Evolutionary conservation across 257 asterid genomes (phyloP).

Genomic region (Solanum paucissectum): DNA sequence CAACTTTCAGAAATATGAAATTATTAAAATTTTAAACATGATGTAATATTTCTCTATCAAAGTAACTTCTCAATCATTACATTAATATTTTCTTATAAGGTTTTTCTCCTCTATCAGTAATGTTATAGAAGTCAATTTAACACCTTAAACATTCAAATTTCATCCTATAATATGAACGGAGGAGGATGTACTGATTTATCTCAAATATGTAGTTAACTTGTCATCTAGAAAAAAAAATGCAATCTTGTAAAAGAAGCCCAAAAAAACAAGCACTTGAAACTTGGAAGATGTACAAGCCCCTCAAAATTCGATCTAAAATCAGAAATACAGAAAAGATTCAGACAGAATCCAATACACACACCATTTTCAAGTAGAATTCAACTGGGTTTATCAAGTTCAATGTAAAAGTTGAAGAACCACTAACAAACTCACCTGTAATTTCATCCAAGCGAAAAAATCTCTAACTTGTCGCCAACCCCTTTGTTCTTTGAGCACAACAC

Average conservation of each 20-base stretch:
- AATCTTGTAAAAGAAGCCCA: not conserved
- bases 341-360: not conserved
- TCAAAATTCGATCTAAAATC: not conserved
- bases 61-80: not conserved
- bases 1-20: not conserved
- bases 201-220: not conserved
- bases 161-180: not conserved
- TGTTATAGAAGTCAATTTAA: not conserved
- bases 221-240: not conserved
- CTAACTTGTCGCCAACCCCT: conserved; percentile 88
- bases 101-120: not conserved
- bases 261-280: not conserved
- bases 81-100: not conserved
- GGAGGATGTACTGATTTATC: not conserved
- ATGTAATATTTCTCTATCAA: not conserved
- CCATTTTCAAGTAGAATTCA: not conserved
- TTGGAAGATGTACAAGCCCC: not conserved
- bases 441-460: conserved; percentile 91
- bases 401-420: not conserved
- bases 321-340: not conserved
- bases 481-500: conserved; percentile 88
- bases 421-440: conserved; percentile 55
- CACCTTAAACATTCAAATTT: not conserved
- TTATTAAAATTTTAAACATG: not conserved
- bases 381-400: not conserved